Evolutionary conservation across 2,329 filamentous ascomycete species (phyloP), one percentile per base, ranked within the genome.

Genomic region (Decorospora gaudefroyi): DNA sequence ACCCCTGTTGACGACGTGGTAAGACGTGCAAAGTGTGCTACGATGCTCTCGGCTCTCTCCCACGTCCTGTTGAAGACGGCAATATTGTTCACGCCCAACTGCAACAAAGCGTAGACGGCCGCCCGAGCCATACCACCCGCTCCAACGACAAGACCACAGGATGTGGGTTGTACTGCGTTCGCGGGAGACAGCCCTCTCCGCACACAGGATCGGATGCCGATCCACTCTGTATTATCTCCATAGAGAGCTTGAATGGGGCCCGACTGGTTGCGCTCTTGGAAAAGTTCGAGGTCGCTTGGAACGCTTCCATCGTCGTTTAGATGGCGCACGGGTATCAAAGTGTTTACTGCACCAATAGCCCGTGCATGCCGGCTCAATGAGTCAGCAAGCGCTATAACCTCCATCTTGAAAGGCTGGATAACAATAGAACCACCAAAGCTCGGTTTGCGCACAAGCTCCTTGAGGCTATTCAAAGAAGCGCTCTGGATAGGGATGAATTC

Each of bases 191-290:
- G 74, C 2, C 86, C 86, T 21, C 86, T 78, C 4, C 84, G 79
- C 28, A 91, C 80, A 61, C 86, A 90, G 3, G 85, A 86, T 39
- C 85, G 76, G 28, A 91, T 87, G 4, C 87, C 87, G 22, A 90
- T 86, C 84, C 87, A 91, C 65, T 91, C 87, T 0, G 87, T 90
- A 47, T 91, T 91, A 46, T 90, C 86, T 1, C 87, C 88, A 51
- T 89, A 88, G 0, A 90, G 74, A 0, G 84, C 85, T 49, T 80
- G 79, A 5, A 89, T 80, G 0, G 83, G 80, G 0, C 87, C 86
- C 1, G 83, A 78, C 29, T 82, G 77, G 50, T 85, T 85, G 46
- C 84, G 78, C 30, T 83, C 77, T 19, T 76, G 72, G 30, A 76
- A 73, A n/a, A 82, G 68, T 1, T 76, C 76, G 4, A 70, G 44